These are phyloP conservation scores for Yamadazyma philogaea DNA, from an alignment of 805 yeast species.

Conservation along the genomic window DNA sequence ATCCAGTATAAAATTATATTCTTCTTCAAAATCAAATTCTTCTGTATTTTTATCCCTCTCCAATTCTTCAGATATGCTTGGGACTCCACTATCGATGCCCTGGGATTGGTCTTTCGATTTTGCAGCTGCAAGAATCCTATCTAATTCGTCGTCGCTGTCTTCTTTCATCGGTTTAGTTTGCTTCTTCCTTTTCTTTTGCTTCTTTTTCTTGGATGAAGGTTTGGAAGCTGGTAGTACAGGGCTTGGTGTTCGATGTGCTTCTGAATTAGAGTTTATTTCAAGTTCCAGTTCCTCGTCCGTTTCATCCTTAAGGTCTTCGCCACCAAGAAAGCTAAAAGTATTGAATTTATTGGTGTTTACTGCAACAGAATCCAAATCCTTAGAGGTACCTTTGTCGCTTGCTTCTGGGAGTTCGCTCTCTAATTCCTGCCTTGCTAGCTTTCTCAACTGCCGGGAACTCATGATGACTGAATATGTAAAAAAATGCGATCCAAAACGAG, in stretches of 20 bases:
- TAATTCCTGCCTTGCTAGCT: conserved; percentile 34
- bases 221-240: not conserved
- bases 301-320: conserved; percentile 13
- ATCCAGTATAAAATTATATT: conserved; percentile 19
- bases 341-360: conserved; percentile 10
- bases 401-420: conserved; percentile 11
- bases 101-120: conserved; percentile 21
- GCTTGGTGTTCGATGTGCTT: not conserved
- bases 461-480: conserved; percentile 20
- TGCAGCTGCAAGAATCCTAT: conserved; percentile 47
- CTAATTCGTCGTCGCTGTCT: conserved; percentile 58
- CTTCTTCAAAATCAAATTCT: conserved; percentile 23
- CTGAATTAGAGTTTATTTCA: conserved; percentile 1
- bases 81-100: not conserved
- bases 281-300: conserved; percentile 11
- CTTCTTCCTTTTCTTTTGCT: conserved; percentile 18
- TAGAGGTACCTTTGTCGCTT: not conserved
- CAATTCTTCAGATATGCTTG: not conserved
- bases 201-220: conserved; percentile 19
- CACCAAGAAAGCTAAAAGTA: conserved; percentile 17
- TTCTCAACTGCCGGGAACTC: conserved; percentile 51
- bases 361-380: not conserved
- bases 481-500: not conserved
- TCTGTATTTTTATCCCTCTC: not conserved
- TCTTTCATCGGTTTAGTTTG: conserved; percentile 11